A percentile compares a stretch with the other conserved stretches of the same genome.
These are phyloP conservation scores for Boletus eberwhitei DNA, from an alignment of 768 basidiomycete species.

Conservation along the genomic window DNA sequence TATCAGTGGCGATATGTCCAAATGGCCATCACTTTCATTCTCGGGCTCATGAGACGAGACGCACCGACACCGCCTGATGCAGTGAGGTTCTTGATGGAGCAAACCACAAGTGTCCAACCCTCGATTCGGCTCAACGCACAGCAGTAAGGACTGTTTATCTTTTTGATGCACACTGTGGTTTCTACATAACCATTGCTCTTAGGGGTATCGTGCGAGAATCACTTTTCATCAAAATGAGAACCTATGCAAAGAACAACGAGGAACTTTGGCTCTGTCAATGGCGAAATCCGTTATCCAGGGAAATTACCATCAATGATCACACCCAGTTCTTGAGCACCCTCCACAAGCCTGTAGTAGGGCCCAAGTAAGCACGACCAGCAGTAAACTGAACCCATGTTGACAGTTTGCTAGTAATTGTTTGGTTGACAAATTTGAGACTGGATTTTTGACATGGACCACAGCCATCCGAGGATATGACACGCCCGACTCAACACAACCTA, in stretches of 20 bases:
- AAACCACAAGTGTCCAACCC: conserved; percentile 68
- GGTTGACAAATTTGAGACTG: conserved; percentile 72
- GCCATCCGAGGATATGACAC: conserved; percentile 59
- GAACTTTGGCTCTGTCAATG: conserved; percentile 76
- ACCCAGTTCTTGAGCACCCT: conserved; percentile 48
- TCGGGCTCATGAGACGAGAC: conserved; percentile 63
- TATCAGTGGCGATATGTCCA: conserved; percentile 79
- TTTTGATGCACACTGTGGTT: neutral
- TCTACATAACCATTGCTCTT: neutral
- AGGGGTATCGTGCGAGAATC: conserved; percentile 69
- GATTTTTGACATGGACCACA: conserved; percentile 73
- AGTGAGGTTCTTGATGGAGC: conserved; percentile 60
- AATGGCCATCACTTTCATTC: conserved; percentile 62
- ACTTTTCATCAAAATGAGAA: conserved; percentile 71
- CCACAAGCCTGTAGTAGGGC: conserved; percentile 35
- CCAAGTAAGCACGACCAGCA: conserved; percentile 31
- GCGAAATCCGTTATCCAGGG: conserved; percentile 55
- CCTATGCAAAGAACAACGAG: conserved; percentile 57
- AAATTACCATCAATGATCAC: conserved; percentile 47
- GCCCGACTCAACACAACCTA: conserved; percentile 28
- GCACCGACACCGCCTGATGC: conserved; percentile 47
- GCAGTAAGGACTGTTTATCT: conserved; percentile 39
- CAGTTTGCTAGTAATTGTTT: conserved; percentile 42
- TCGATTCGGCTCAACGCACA: conserved; percentile 64
- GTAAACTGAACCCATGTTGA: neutral